Conservation (phyloP, 805 yeast species). For the Myxozyma monticola region DNA sequence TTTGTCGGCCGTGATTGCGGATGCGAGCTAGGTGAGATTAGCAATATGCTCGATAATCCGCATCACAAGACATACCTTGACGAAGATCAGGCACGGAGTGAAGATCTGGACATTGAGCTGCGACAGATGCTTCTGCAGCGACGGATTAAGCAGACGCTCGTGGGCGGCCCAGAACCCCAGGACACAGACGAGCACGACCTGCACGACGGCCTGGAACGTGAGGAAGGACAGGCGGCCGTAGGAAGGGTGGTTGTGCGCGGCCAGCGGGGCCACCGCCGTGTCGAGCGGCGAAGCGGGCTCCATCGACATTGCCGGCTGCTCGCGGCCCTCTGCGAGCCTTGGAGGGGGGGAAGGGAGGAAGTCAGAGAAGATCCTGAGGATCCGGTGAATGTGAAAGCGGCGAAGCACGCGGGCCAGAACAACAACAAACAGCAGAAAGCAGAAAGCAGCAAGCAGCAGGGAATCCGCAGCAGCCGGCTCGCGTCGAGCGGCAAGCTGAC, state of each 20-base stretch:
- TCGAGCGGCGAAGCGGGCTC: too few relatives aligned
- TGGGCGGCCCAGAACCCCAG: conserved; percentile 86
- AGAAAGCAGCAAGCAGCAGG: too few relatives aligned
- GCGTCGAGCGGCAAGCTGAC: too few relatives aligned
- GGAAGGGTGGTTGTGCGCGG: conserved; percentile 32
- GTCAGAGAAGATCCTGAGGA: not conserved
- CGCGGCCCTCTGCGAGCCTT: not conserved
- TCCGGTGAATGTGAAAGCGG: too few relatives aligned
- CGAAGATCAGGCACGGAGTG: conserved; percentile 92
- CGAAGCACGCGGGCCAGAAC: too few relatives aligned
- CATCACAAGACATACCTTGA: conserved; percentile 72
- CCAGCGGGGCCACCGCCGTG: not conserved
- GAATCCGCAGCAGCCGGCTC: too few relatives aligned
- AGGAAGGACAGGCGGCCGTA: conserved; percentile 51
- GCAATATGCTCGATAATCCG: too few relatives aligned
- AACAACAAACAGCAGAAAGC: too few relatives aligned
- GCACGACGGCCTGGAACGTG: conserved; percentile 87
- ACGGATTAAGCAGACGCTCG: conserved; percentile 63
- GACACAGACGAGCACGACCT: conserved; percentile 81
- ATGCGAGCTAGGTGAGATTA: conserved; percentile 44
- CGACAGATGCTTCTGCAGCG: conserved; percentile 76
- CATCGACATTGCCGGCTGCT: not conserved
- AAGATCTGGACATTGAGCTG: conserved; percentile 83
- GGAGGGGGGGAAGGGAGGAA: not conserved
- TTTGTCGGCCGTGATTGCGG: conserved; percentile 68